Conservation (phyloP, 139 green algal species). For the Haematococcus lacustris region DNA sequence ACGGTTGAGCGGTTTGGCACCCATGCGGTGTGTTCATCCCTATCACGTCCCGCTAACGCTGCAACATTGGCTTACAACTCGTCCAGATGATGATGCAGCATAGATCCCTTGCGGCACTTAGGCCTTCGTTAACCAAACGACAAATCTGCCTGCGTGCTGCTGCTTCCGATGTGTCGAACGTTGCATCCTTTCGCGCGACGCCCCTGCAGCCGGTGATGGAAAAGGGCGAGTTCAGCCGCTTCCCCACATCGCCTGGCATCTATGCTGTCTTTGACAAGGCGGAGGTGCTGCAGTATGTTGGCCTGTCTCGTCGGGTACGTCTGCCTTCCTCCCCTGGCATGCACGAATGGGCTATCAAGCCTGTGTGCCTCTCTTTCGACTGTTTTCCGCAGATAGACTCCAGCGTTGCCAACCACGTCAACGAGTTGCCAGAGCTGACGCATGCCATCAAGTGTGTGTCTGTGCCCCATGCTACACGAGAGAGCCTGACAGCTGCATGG, state of each 20-base stretch:
- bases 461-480: slow-evolving; percentile 37
- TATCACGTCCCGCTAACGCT: no score
- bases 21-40: no score
- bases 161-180: no score
- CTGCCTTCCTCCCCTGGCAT: background rate
- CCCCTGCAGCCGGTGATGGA: background rate
- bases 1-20: no score
- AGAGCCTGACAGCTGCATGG: slow-evolving; percentile 71
- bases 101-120: no score
- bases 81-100: no score
- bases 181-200: background rate
- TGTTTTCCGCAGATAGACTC: slow-evolving; percentile 42
- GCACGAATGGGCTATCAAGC: background rate
- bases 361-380: no score
- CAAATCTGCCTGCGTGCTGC: no score
- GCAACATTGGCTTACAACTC: no score
- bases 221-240: background rate
- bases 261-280: slow-evolving; percentile 61
- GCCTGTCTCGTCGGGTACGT: slow-evolving; percentile 50
- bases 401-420: slow-evolving; percentile 61
- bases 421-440: slow-evolving; percentile 64
- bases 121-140: no score
- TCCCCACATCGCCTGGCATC: slow-evolving; percentile 45
- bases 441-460: slow-evolving; percentile 41
- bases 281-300: slow-evolving; percentile 56